These are phyloP conservation scores for Chlorella variabilis DNA, from an alignment of 163 green algal species.

Conservation along the genomic window DNA sequence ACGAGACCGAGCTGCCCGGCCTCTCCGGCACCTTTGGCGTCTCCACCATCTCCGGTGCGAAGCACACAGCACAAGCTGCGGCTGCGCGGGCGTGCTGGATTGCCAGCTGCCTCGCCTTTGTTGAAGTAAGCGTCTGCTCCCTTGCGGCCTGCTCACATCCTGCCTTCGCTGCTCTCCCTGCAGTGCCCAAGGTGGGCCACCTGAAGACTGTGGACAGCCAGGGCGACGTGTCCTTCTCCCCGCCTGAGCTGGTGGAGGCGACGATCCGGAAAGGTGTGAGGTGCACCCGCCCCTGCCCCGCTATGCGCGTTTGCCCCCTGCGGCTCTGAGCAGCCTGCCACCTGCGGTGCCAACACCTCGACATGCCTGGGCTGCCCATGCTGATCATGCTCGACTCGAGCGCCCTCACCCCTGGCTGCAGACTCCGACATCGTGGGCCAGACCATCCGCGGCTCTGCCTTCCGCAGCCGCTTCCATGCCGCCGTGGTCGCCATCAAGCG, in stretches of 20 bases:
- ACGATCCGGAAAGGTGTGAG: slow-evolving; percentile 40
- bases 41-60: not conserved
- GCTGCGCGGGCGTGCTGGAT: no score
- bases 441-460: slow-evolving; percentile 65
- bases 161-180: not conserved
- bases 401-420: not conserved
- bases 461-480: slow-evolving; percentile 77
- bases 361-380: no score
- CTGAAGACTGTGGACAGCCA: not conserved
- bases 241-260: slow-evolving; percentile 38
- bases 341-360: no score
- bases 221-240: not conserved
- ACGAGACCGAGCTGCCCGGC: slow-evolving; percentile 32
- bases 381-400: no score
- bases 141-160: not conserved
- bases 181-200: not conserved
- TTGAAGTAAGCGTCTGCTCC: not conserved
- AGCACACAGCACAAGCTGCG: no score
- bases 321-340: no score
- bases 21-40: slow-evolving; percentile 13
- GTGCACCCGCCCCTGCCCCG: no score
- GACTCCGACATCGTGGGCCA: slow-evolving; percentile 50
- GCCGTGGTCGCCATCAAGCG: slow-evolving; percentile 82
- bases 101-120: not conserved
- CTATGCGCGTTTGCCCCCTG: not conserved